Base-by-base conservation (phyloP, 768 basidiomycete species). In the Hydnum rufescens region DNA sequence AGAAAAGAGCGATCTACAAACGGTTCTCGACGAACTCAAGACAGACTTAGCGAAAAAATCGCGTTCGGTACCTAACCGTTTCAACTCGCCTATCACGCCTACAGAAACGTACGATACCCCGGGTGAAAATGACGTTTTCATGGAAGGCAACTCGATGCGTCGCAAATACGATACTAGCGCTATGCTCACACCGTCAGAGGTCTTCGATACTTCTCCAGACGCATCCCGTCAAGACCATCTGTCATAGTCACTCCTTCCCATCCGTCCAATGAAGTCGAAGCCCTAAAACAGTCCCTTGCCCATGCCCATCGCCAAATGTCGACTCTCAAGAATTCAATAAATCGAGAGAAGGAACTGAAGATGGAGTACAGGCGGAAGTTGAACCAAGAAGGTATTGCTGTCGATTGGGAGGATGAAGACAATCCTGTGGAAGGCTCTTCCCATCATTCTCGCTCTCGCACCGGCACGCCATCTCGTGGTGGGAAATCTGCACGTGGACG, bases 1-100 rank as follows among this genome's bases (percentile, higher is more conserved):
- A 56, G 95, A 99, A 64, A 93, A 92, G 69, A 80, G 78, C 26
- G 93, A 99, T 59, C 70, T 99, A 36, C 84, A 92, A 62, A 75
- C 79, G 55, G 69, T 76, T 3, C 68, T 96, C 25, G 89, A 95
- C 59, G 68, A 71, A 3, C 63, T 86, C 61, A 86, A 83, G 66
- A 72, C 72, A 0, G 85, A 92, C 44, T 68, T 77, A 47, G 73
- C 74, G 5, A 76, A 80, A 51, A 75, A 75, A n/a, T 72, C 70
- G 5, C 68, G 77, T n/a, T 49, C 32, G 68, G 64, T 81, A 19
- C 23, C 53, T 58, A 76, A 77, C 32, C 71, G 73, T 46, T 82
- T 77, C 57, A 80, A 80, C 3, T 80, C 79, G 3, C 83, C 85
- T 2, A 65, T 80, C 32, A 87, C 85, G 0, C 84, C 83, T 0